Evolutionary conservation across 202 grass and related monocot species (phyloP).

Genomic region (Zizania palustris): DNA sequence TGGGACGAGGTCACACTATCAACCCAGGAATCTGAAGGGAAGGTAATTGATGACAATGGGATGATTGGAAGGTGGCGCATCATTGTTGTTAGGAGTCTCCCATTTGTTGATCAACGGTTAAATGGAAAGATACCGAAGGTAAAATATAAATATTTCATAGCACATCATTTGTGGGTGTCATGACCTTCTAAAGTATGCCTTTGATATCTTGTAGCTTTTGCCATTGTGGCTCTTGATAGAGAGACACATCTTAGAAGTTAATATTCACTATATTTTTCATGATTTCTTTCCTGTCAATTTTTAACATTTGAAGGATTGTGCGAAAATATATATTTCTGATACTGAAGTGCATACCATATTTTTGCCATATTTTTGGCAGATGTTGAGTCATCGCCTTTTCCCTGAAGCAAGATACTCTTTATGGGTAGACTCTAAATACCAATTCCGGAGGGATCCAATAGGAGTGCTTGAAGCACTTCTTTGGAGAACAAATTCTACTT

Average conservation of each 20-base stretch:
- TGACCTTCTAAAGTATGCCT: not conserved
- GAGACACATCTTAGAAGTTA: not conserved
- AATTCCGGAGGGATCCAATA: slow-evolving; percentile 89
- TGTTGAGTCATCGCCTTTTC: slow-evolving; percentile 94
- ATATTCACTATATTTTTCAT: slow-evolving; percentile 13
- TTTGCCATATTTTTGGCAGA: slow-evolving; percentile 50
- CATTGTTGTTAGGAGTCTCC: slow-evolving; percentile 68
- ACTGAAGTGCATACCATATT: slow-evolving; percentile 31
- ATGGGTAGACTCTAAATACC: slow-evolving; percentile 99
- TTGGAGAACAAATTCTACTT: slow-evolving; percentile 83
- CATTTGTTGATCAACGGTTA: slow-evolving; percentile 89
- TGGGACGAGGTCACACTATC: slow-evolving; percentile 85
- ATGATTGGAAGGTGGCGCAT: slow-evolving; percentile 86
- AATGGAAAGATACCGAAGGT: slow-evolving; percentile 98
- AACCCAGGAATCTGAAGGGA: slow-evolving; percentile 77
- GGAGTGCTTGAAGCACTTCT: slow-evolving; percentile 80
- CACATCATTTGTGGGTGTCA: not conserved
- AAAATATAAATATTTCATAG: slow-evolving; percentile 23
- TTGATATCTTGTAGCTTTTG: slow-evolving; percentile 25
- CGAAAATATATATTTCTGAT: slow-evolving; percentile 20
- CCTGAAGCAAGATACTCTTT: slow-evolving; percentile 85
- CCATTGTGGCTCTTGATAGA: not conserved
- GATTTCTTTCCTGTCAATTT: not conserved
- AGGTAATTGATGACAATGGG: slow-evolving; percentile 60
- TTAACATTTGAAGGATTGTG: not conserved